A percentile compares a stretch with the other conserved stretches of the same genome.
These are phyloP conservation scores for Leccinum rimulosum DNA, from an alignment of 768 basidiomycete genomes.

Conservation along the genomic window DNA sequence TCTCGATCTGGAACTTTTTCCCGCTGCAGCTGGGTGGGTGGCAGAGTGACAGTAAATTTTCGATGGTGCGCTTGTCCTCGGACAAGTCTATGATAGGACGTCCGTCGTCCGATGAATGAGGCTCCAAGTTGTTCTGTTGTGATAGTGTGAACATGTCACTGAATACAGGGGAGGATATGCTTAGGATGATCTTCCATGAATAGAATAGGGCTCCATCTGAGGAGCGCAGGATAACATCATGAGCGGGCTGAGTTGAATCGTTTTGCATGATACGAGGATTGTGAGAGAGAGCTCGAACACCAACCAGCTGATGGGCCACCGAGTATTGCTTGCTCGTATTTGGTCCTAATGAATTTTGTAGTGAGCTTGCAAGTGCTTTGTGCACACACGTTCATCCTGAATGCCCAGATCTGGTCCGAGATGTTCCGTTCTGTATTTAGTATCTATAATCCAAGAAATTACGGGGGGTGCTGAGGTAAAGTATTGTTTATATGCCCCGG, in stretches of 20 bases:
- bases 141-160: conserved; percentile 15
- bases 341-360: too few relatives aligned
- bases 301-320: too few relatives aligned
- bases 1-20: neutral
- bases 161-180: conserved; percentile 15
- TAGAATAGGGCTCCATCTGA: conserved; percentile 6
- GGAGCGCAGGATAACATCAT: conserved; percentile 16
- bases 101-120: neutral
- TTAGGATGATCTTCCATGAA: conserved; percentile 9
- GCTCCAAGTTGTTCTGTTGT: neutral
- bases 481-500: too few relatives aligned
- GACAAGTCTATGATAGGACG: conserved; percentile 8
- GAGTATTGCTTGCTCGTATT: too few relatives aligned
- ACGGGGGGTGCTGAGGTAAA: too few relatives aligned
- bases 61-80: conserved; percentile 12
- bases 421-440: too few relatives aligned
- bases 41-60: conserved; percentile 8
- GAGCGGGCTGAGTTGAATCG: neutral
- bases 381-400: too few relatives aligned
- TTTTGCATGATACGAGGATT: conserved; percentile 10
- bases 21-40: conserved; percentile 4
- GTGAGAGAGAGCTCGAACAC: neutral
- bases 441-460: too few relatives aligned
- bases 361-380: too few relatives aligned
- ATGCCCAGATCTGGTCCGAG: too few relatives aligned